Conservation (phyloP, 1,284 basidiomycete species). For the Ustilago hordei region DNA sequence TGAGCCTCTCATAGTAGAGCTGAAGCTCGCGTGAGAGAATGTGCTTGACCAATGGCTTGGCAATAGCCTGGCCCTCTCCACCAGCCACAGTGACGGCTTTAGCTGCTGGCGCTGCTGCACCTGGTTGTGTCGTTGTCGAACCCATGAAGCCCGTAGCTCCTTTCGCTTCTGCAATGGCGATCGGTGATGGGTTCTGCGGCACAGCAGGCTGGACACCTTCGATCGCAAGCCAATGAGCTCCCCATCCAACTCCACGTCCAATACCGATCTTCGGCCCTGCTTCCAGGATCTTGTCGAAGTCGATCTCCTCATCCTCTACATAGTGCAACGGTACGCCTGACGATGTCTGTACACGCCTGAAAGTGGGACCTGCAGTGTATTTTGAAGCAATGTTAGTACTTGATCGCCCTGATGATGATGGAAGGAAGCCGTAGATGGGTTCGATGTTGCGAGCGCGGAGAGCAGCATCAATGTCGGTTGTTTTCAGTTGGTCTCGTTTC, state of each 20-base stretch:
- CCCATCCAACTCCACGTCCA: conserved; percentile 67
- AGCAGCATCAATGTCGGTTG: conserved; percentile 91
- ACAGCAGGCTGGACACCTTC: conserved; percentile 97
- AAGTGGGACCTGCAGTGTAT: conserved; percentile 58
- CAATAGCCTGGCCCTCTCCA: conserved; percentile 52
- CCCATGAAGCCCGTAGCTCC: conserved; percentile 37
- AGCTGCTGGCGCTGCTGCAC: conserved; percentile 47
- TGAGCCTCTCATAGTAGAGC: conserved; percentile 92
- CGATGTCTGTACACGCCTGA: conserved; percentile 69
- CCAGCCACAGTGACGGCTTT: conserved; percentile 63
- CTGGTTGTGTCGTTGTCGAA: conserved; percentile 54
- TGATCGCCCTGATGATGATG: conserved; percentile 50
- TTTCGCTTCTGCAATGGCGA: conserved; percentile 41
- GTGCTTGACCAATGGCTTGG: conserved; percentile 78
- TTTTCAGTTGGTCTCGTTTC: conserved; percentile 85
- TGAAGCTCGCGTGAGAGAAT: conserved; percentile 94
- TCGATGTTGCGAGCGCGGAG: conserved; percentile 94
- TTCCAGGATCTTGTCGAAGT: conserved; percentile 77
- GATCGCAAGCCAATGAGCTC: conserved; percentile 91
- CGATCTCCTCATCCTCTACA: conserved; percentile 96
- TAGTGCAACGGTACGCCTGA: conserved; percentile 77
- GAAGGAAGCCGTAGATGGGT: conserved; percentile 66
- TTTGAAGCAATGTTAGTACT: conserved; percentile 21
- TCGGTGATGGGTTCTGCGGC: conserved; percentile 88
- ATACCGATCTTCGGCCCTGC: conserved; percentile 60